A percentile compares a stretch with the other conserved stretches of the same genome.
Conservation (phyloP, 202 grass and related monocot genomes). For the Cymbopogon flexuosus region DNA sequence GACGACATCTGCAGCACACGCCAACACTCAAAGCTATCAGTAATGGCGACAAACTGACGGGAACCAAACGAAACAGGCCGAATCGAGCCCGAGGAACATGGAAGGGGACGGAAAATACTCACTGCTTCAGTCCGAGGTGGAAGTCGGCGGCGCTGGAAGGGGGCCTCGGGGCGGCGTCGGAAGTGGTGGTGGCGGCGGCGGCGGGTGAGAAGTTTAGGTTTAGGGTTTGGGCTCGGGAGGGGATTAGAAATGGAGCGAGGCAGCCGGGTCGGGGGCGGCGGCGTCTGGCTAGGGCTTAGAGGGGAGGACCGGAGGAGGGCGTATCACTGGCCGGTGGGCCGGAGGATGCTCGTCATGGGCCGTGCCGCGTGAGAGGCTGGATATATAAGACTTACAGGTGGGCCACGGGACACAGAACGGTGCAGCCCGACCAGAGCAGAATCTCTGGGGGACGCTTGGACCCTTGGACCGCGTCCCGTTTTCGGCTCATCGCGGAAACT, state of each 20-base stretch:
- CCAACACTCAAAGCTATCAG: neutral
- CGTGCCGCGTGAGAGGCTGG: neutral
- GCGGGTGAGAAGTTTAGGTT: conserved; percentile 32
- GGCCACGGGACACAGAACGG: neutral
- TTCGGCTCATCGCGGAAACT: no score
- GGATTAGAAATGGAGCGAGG: conserved; percentile 27
- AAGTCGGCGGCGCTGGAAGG: neutral
- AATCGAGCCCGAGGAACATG: conserved; percentile 1
- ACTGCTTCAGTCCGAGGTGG: conserved; percentile 7
- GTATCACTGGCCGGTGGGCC: neutral
- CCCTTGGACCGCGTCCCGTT: no score
- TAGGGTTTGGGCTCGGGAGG: conserved; percentile 33
- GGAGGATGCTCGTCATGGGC: neutral
- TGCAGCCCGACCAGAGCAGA: neutral
- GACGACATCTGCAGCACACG: conserved; percentile 55
- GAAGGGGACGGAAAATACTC: conserved; percentile 1
- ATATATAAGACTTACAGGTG: conserved; percentile 7
- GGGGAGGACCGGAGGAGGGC: neutral
- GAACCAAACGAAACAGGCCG: neutral
- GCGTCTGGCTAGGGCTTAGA: conserved; percentile 19
- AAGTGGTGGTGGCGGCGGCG: conserved; percentile 2
- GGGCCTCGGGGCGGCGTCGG: neutral
- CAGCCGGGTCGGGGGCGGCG: neutral
- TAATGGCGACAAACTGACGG: neutral
- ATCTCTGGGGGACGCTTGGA: neutral